A percentile compares a stretch with the other conserved stretches of the same genome.
These are phyloP conservation scores for Melaleuca quinquenervia DNA, from an alignment of 345 rosid genomes.

Conservation along the genomic window DNA sequence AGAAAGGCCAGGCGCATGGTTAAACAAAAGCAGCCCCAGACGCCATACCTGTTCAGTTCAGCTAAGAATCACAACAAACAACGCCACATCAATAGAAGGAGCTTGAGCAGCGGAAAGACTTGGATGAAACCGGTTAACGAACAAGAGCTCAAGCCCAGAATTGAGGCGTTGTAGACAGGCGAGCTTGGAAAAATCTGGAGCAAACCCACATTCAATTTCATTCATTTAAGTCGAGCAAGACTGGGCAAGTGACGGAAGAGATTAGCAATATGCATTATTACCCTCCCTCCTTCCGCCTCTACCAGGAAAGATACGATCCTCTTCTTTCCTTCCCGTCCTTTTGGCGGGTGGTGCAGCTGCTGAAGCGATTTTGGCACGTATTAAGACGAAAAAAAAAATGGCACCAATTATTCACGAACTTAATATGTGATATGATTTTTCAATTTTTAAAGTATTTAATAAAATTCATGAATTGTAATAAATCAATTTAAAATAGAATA, in stretches of 20 bases:
- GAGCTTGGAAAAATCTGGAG: not conserved
- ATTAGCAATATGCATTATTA: not conserved
- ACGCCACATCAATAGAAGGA: not conserved
- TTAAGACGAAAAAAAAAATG: not conserved
- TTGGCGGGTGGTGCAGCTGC: not conserved
- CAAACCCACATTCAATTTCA: not conserved
- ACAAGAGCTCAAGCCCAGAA: not conserved
- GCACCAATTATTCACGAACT: not conserved
- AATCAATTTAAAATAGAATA: no score
- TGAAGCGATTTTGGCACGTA: not conserved
- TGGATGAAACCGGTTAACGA: not conserved
- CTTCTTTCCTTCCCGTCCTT: not conserved
- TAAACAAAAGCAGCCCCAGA: not conserved
- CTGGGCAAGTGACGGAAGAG: not conserved
- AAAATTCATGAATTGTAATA: no score
- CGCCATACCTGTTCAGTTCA: not conserved
- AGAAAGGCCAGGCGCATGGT: not conserved
- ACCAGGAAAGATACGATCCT: not conserved
- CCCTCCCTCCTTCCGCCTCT: not conserved
- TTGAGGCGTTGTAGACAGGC: not conserved
- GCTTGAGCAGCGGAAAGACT: not conserved
- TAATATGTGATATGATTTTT: no score
- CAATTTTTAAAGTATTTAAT: no score
- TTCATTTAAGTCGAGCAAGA: not conserved
- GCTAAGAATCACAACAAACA: not conserved